A percentile compares a stretch with the other conserved stretches of the same genome.
Evolutionary conservation across 2,329 filamentous ascomycete genomes (phyloP).

Genomic region (Leptographium lundbergii): DNA sequence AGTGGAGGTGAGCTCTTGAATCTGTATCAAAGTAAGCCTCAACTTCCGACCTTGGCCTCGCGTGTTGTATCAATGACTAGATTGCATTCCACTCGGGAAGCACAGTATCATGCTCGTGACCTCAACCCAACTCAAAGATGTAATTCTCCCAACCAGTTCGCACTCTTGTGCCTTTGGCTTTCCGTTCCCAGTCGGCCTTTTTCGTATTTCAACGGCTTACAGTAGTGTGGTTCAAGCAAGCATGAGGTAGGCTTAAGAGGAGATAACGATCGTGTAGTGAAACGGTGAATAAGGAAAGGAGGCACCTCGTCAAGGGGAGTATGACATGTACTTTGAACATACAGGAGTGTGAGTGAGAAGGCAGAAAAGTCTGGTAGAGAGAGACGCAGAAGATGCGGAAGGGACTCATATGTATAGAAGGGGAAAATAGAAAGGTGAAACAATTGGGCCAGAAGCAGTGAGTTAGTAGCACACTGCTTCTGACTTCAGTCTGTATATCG

Average conservation of each 20-base stretch:
- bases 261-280: too few species aligned
- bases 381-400: neutral
- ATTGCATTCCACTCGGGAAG: neutral
- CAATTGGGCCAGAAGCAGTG: neutral
- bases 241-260: too few species aligned
- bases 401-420: neutral
- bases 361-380: neutral
- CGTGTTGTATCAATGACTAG: neutral
- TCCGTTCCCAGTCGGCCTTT: too few species aligned
- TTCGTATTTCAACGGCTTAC: too few species aligned
- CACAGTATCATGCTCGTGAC: too few species aligned
- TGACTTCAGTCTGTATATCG: neutral
- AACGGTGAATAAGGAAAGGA: too few species aligned
- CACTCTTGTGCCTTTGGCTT: too few species aligned
- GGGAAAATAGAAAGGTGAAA: neutral
- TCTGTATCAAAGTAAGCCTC: neutral
- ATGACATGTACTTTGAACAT: neutral
- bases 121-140: neutral
- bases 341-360: neutral
- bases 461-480: neutral
- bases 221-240: too few species aligned
- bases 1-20: neutral
- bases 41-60: neutral
- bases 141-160: neutral
- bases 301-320: neutral